A percentile compares a stretch with the other conserved stretches of the same genome.
These are phyloP conservation scores for Austroboletus festivus DNA, from an alignment of 768 basidiomycete species.

Conservation along the genomic window DNA sequence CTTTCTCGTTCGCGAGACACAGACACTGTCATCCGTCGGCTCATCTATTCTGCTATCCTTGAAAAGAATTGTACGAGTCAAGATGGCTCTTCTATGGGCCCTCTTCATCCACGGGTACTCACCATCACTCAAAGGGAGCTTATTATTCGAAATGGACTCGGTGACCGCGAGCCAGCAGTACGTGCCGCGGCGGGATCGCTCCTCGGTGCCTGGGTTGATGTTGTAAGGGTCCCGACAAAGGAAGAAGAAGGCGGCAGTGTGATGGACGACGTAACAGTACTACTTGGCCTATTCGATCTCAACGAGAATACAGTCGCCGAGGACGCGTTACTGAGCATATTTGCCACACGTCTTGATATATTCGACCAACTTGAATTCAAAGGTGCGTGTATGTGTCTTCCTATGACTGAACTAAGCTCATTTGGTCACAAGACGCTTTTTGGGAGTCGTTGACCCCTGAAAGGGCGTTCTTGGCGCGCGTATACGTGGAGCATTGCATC, in stretches of 20 bases:
- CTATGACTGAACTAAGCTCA: neutral
- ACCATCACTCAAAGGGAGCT: slow-evolving; percentile 71
- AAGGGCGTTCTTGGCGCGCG: slow-evolving; percentile 75
- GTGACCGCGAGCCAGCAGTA: slow-evolving; percentile 78
- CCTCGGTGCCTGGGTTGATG: slow-evolving; percentile 73
- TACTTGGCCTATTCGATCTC: slow-evolving; percentile 61
- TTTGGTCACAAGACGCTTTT: slow-evolving; percentile 52
- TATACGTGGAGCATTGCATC: slow-evolving; percentile 77
- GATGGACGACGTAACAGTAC: slow-evolving; percentile 40
- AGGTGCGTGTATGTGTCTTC: slow-evolving; percentile 42
- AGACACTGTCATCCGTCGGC: slow-evolving; percentile 70
- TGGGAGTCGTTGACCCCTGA: slow-evolving; percentile 73
- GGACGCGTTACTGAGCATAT: slow-evolving; percentile 71
- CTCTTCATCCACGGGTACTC: slow-evolving; percentile 63
- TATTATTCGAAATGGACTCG: slow-evolving; percentile 77
- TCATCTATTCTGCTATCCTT: slow-evolving; percentile 64
- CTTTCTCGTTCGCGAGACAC: slow-evolving; percentile 77
- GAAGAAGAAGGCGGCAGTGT: slow-evolving; percentile 37
- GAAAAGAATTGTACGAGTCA: slow-evolving; percentile 36
- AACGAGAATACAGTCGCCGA: slow-evolving; percentile 58
- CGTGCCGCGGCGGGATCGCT: slow-evolving; percentile 69
- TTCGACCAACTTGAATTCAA: slow-evolving; percentile 67
- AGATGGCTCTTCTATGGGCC: slow-evolving; percentile 41
- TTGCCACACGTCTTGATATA: slow-evolving; percentile 61
- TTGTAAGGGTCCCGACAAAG: slow-evolving; percentile 36